Base-by-base conservation (phyloP, 768 basidiomycete genomes). In the Rhodotorula kratochvilovae region DNA sequence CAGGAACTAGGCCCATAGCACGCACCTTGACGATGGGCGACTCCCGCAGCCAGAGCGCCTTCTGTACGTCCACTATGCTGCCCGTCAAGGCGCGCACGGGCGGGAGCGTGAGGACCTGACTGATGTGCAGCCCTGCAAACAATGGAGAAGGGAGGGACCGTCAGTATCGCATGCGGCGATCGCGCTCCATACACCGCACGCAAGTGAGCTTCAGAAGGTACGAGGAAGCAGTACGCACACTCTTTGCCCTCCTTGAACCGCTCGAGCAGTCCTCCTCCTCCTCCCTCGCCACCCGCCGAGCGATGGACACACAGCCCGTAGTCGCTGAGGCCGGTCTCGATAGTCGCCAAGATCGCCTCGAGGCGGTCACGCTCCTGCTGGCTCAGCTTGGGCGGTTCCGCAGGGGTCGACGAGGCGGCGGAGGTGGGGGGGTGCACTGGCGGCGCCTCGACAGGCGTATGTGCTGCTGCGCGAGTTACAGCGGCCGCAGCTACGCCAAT, bases 121-220 rank as follows among this genome's bases (percentile, higher is more conserved):
- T n/a, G 39, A 72, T 43, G 35, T 72, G 71, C 0, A 68, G 57
- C 53, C 31, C 66, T 72, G 53, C 1, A 11, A 25, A 48, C 42
- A 4, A 7, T n/a, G 23, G 56, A 31, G 48, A 5, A n/a, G n/a
- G n/a, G n/a, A n/a, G n/a, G n/a, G n/a, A n/a, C n/a, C n/a, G n/a
- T n/a, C n/a, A n/a, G n/a, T n/a, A n/a, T n/a, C n/a, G n/a, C n/a
- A n/a, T n/a, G n/a, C n/a, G n/a, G n/a, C n/a, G n/a, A n/a, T n/a
- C n/a, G n/a, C n/a, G n/a, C n/a, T n/a, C n/a, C n/a, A n/a, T n/a
- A n/a, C n/a, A n/a, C n/a, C n/a, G n/a, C n/a, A n/a, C n/a, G n/a
- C n/a, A n/a, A n/a, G n/a, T n/a, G n/a, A n/a, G n/a, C n/a, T n/a
- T n/a, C n/a, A n/a, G n/a, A n/a, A n/a, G n/a, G 48, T 25, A 10